Conservation (phyloP, 139 green algal genomes). For the Protoeuglena noctilucae region DNA sequence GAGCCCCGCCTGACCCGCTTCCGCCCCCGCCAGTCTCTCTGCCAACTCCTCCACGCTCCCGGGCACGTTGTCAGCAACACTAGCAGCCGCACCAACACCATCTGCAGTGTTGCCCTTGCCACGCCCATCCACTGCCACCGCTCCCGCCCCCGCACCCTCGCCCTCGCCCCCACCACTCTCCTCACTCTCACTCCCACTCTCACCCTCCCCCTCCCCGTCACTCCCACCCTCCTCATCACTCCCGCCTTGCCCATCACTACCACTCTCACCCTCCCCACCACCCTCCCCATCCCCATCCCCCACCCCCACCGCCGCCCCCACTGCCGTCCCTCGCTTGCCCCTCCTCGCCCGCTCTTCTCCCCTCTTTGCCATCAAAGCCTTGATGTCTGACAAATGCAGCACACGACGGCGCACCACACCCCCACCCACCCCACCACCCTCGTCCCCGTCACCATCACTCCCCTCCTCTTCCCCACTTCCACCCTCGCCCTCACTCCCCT, state of each 20-base stretch:
- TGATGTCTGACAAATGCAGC: background rate
- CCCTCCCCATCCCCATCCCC: conserved; percentile 15
- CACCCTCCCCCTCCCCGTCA: conserved; percentile 9
- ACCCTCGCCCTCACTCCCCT: conserved; percentile 10
- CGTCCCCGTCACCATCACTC: conserved; percentile 9
- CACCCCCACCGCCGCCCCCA: background rate
- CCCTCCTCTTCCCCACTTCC: conserved; percentile 6
- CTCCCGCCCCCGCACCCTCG: no score
- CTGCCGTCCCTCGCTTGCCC: background rate
- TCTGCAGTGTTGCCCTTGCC: no score
- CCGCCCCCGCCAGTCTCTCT: no score
- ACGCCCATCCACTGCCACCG: no score
- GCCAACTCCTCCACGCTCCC: no score
- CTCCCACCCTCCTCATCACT: conserved; percentile 4
- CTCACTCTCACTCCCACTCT: conserved; percentile 13
- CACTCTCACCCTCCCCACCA: conserved; percentile 11
- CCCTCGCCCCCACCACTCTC: conserved; percentile 10
- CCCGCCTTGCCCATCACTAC: conserved; percentile 9
- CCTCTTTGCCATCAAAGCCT: conserved; percentile 10
- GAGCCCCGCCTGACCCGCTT: no score
- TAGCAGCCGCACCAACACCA: no score
- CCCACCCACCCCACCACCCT: no score
- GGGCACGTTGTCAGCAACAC: no score
- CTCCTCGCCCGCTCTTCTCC: conserved; percentile 4
- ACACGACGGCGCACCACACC: no score